Base-by-base conservation (phyloP, 768 basidiomycete genomes). In the Tubosaeta sp. region DNA sequence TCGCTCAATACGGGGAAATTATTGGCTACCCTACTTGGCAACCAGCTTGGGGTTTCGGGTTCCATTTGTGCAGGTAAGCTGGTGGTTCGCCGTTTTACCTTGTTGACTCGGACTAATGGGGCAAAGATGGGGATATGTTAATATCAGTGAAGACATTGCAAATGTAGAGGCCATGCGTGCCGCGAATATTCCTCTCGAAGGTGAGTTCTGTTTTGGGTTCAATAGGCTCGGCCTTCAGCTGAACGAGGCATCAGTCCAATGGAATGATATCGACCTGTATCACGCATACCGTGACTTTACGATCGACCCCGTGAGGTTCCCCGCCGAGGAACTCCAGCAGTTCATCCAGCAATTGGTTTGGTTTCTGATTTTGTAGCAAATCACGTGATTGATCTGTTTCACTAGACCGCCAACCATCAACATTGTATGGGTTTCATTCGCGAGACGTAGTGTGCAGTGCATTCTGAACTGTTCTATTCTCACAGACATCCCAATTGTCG, bases 191-290 rank as follows among this genome's bases (percentile, higher is more conserved):
- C 90, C 89, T n/a, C 74, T 91, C 6, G 88, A 92, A 78, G 80
- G 82, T 82, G 22, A 39, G 57, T 53, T 48, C 43, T 31, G 13
- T 55, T 22, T 22, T 25, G 10, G 16, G 30, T 3, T 27, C 16
- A 25, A 22, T 4, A 1, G 30, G 43, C n/a, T n/a, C 27, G 22
- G 3, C 12, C 22, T 16, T 30, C 12, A 18, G 11, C 35, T 53
- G 4, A 65, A 50, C 14, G n/a, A 16, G 0, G n/a, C 12, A 24
- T 18, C 31, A 84, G 84, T 81, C 39, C 86, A 86, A 76, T 88
- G 86, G 86, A 87, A 84, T 59, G 86, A 87, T 57, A 85, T 88
- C 52, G 86, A 88, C 67, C 54, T 87, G 47, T 87, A 86, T 57
- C 80, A 86, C 57, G 79, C 83, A 24, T 71, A 76, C 31, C 75